Conservation (phyloP, 2,329 filamentous ascomycete genomes). For the Sphaerostilbella broomeana region DNA sequence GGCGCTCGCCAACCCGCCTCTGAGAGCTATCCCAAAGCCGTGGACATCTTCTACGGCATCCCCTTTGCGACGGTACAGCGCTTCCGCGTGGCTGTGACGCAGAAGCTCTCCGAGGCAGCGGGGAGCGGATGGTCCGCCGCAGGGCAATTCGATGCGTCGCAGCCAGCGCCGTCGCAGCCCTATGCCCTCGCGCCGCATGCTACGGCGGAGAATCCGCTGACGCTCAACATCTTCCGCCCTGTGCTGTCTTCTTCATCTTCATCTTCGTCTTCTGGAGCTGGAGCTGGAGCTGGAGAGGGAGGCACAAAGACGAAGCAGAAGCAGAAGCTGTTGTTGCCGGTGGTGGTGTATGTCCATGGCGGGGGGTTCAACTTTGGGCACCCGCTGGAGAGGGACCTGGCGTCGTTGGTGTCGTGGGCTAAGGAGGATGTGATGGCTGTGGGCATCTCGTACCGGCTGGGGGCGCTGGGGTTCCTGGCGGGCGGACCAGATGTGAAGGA, state of each 20-base stretch:
- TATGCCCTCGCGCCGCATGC: constrained; percentile 19
- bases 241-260: constrained; percentile 12
- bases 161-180: constrained; percentile 27
- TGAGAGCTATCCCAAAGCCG: constrained; percentile 29
- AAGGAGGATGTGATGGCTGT: constrained; percentile 47
- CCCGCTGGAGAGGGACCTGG: constrained; percentile 52
- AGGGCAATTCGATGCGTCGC: constrained; percentile 26
- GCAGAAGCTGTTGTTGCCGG: no score
- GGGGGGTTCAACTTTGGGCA: constrained; percentile 54
- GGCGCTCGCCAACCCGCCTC: constrained; percentile 20
- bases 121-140: no score
- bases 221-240: constrained; percentile 44
- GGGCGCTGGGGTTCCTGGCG: constrained; percentile 62
- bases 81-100: constrained; percentile 36
- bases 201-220: constrained; percentile 47
- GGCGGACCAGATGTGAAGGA: constrained; percentile 45
- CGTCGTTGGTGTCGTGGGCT: constrained; percentile 53
- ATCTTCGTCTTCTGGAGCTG: constrained; percentile 1
- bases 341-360: constrained; percentile 57
- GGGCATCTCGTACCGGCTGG: constrained; percentile 58
- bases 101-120: constrained; percentile 18
- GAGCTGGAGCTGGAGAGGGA: constrained; percentile 12
- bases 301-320: constrained; percentile 10
- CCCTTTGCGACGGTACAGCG: constrained; percentile 44
- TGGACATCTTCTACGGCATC: constrained; percentile 45